Evolutionary conservation across 306 rosid genomes (phyloP).

Genomic region (Ormosia emarginata): DNA sequence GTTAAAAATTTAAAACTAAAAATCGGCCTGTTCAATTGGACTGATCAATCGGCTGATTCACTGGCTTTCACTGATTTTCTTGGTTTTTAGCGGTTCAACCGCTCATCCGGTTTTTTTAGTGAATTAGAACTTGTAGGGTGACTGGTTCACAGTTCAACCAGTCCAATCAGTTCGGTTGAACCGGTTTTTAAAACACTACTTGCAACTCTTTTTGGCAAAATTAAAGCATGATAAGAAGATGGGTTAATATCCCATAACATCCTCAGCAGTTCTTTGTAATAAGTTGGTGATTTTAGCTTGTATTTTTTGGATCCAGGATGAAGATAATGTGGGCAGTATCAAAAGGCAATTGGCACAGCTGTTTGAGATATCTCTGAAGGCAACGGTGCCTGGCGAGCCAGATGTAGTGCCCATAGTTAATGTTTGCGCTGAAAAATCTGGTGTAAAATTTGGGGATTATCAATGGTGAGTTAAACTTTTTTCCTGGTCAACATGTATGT

Average conservation of each 20-base stretch:
- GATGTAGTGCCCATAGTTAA: conserved; percentile 65
- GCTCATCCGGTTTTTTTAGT: no score
- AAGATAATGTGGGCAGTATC: conserved; percentile 50
- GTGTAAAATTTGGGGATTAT: conserved; percentile 79
- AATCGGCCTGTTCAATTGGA: no score
- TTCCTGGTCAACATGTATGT: not conserved
- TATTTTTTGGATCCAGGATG: conserved; percentile 45
- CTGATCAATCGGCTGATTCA: no score
- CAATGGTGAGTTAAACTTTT: conserved; percentile 61
- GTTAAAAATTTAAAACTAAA: no score
- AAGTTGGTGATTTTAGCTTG: not conserved
- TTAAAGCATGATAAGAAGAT: no score
- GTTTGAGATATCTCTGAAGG: conserved; percentile 60
- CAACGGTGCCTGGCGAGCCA: conserved; percentile 49
- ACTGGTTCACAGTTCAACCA: no score
- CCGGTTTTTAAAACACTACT: no score
- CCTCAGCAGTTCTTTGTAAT: not conserved
- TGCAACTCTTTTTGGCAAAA: no score
- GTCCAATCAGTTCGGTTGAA: no score
- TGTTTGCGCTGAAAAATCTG: conserved; percentile 55
- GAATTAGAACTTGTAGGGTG: no score
- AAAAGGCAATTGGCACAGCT: conserved; percentile 62
- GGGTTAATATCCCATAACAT: not conserved
- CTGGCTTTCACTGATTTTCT: no score
- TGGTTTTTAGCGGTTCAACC: no score